phyloP scores from a whole-genome alignment of 495 filamentous ascomycete genomes.

The Thozetella sp. region DNA sequence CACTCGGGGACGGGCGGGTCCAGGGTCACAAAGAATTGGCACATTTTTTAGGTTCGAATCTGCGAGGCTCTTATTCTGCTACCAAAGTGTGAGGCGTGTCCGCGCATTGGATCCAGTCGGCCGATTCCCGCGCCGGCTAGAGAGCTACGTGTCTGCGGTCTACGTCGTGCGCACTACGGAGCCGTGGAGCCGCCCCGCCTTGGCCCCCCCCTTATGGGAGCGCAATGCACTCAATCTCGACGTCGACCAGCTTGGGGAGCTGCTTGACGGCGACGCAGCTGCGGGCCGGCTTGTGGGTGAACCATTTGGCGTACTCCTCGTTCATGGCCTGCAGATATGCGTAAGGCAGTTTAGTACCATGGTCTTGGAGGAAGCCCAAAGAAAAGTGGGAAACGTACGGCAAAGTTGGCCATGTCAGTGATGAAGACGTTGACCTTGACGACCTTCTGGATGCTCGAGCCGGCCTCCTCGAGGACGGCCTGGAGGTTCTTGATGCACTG shows the following conservation, averaged over 20 bases:
- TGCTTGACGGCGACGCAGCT: conserved; percentile 91
- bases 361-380: neutral
- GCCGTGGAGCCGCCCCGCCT: neutral
- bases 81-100: too few species aligned
- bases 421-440: conserved; percentile 87
- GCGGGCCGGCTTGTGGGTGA: conserved; percentile 84
- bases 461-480: conserved; percentile 76
- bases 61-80: too few species aligned
- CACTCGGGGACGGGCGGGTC: too few species aligned
- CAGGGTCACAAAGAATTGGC: too few species aligned
- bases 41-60: too few species aligned
- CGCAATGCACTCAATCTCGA: conserved; percentile 92
- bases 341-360: conserved; percentile 6
- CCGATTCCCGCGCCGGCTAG: too few species aligned
- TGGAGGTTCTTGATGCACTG: conserved; percentile 77
- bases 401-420: conserved; percentile 83
- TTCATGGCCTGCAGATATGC: conserved; percentile 68
- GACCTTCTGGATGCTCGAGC: conserved; percentile 70
- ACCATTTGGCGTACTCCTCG: conserved; percentile 83
- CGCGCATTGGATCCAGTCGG: too few species aligned
- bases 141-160: too few species aligned
- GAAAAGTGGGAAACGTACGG: conserved; percentile 24
- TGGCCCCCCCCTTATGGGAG: conserved; percentile 53
- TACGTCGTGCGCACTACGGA: too few species aligned
- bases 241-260: conserved; percentile 84